phyloP scores from a whole-genome alignment of 169 alveolate genomes.

The Perkinsus chesapeaki region DNA sequence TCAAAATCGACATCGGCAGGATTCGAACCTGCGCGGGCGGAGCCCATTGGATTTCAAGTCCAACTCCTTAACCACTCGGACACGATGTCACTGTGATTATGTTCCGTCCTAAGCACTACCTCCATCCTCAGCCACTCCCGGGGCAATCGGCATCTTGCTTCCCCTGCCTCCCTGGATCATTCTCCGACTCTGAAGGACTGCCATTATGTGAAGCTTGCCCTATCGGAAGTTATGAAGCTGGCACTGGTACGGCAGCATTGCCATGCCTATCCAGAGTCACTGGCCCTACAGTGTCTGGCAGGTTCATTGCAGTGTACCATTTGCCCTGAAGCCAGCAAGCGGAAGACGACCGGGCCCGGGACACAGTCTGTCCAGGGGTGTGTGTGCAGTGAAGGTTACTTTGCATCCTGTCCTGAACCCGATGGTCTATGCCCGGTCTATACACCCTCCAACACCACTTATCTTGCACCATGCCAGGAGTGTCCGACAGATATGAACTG shows the following conservation, averaged over 20 bases:
- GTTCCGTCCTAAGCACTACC: not conserved
- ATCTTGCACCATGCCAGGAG: not conserved
- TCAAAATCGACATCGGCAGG: slow-evolving; percentile 79
- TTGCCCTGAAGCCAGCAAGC: not conserved
- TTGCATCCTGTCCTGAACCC: not conserved
- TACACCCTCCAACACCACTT: not conserved
- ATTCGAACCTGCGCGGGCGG: slow-evolving; percentile 91
- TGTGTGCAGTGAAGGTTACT: not conserved
- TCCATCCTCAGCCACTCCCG: not conserved
- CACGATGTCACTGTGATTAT: slow-evolving; percentile 48
- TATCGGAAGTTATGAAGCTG: not conserved
- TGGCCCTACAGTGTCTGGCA: not conserved
- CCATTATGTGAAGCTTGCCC: not conserved
- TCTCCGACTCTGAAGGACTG: not conserved
- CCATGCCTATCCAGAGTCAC: not conserved
- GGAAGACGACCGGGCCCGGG: not conserved
- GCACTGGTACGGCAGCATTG: not conserved
- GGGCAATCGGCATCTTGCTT: not conserved
- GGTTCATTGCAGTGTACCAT: not conserved
- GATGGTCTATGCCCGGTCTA: not conserved
- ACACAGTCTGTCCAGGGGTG: not conserved
- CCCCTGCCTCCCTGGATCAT: not conserved
- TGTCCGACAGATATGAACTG: not conserved
- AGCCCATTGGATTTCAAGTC: slow-evolving; percentile 81
- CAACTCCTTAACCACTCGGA: slow-evolving; percentile 76